A percentile compares a stretch with the other conserved stretches of the same genome.
Evolutionary conservation across 2,329 filamentous ascomycete genomes (phyloP).

Genomic region (Fusarium nygamai): DNA sequence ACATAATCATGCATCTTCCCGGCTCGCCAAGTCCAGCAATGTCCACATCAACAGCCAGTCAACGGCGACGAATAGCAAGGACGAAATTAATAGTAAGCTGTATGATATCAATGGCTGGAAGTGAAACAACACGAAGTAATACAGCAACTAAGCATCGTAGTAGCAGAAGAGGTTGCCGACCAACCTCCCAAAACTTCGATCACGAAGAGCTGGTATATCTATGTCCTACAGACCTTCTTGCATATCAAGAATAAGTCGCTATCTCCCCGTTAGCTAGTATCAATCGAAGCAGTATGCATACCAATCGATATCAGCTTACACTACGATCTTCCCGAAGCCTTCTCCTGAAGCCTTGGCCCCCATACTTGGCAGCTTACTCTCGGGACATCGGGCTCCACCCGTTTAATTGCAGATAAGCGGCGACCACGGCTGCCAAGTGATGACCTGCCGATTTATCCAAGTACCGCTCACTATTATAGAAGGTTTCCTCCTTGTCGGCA

Average conservation of each 20-base stretch:
- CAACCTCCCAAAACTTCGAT: background rate
- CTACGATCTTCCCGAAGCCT: background rate
- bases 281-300: accelerated
- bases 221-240: accelerated
- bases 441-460: background rate
- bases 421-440: background rate
- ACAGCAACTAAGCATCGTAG: accelerated
- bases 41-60: background rate
- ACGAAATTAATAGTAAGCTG: background rate
- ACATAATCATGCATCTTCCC: background rate
- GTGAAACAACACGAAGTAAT: background rate
- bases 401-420: conserved; percentile 9
- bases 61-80: accelerated
- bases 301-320: accelerated
- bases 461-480: accelerated
- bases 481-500: accelerated
- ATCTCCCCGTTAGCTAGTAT: accelerated
- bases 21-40: background rate
- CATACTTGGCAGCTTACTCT: background rate
- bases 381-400: conserved; percentile 1
- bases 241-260: background rate
- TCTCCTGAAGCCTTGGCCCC: background rate
- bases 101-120: background rate
- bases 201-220: too few relatives aligned
- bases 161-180: too few relatives aligned